Percentiles rank a stretch among this genome's conserved stretches.
Evolutionary conservation across 2,329 filamentous ascomycete species (phyloP).

Genomic region (Arthrobotrys pseudoclavata): DNA sequence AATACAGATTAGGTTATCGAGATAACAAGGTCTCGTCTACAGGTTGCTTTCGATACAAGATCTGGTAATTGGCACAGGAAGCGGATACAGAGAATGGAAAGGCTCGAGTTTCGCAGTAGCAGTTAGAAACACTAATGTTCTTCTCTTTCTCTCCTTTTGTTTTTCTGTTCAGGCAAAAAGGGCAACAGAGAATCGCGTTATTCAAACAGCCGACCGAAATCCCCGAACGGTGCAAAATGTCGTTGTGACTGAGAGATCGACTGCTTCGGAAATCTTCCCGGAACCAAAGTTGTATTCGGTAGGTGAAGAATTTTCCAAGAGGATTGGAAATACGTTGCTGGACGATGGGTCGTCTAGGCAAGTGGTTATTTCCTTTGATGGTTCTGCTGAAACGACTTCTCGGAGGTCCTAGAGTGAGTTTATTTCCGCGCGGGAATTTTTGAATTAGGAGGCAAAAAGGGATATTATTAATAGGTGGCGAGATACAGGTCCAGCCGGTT

Average conservation of each 20-base stretch:
- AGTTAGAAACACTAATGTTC: conserved; percentile 44
- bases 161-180: conserved; percentile 16
- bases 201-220: conserved; percentile 49
- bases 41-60: conserved; percentile 44
- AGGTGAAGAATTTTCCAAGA: conserved; percentile 46
- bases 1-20: conserved; percentile 48
- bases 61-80: conserved; percentile 13
- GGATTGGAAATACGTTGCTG: conserved; percentile 12
- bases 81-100: conserved; percentile 29
- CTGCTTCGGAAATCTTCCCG: conserved; percentile 27
- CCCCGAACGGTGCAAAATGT: conserved; percentile 25
- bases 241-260: conserved; percentile 15
- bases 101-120: conserved; percentile 35
- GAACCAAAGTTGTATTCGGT: conserved; percentile 56
- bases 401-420: conserved; percentile 58
- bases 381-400: conserved; percentile 53
- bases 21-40: conserved; percentile 54
- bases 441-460: conserved; percentile 40
- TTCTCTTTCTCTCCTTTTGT: conserved; percentile 40
- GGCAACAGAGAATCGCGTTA: conserved; percentile 51
- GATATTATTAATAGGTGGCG: conserved; percentile 49
- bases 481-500: conserved; percentile 52
- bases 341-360: conserved; percentile 9
- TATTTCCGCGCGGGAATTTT: conserved; percentile 50
- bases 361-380: conserved; percentile 27